Evolutionary conservation across 768 basidiomycete genomes (phyloP).

Genomic region (Lentinula boryana): DNA sequence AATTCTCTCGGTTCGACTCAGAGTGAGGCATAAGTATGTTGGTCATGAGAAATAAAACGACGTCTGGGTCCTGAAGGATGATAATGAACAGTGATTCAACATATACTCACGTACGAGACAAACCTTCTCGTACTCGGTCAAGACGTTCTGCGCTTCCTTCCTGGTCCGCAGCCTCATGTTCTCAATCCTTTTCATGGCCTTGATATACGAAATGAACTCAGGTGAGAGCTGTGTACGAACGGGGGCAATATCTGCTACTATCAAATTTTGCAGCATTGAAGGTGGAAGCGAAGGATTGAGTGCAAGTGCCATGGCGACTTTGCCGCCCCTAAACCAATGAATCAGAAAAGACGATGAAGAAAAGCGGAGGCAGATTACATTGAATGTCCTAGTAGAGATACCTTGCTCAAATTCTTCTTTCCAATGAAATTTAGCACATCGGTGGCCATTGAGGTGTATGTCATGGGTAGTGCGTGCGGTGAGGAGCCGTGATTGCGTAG

Average conservation of each 20-base stretch:
- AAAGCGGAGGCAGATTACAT: conserved; percentile 49
- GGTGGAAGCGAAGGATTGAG: conserved; percentile 24
- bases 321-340: conserved; percentile 48
- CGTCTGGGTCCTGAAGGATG: conserved; percentile 52
- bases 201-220: conserved; percentile 51
- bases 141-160: not conserved
- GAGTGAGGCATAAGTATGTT: conserved; percentile 50
- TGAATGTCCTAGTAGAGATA: conserved; percentile 83
- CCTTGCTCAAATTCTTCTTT: conserved; percentile 44
- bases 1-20: conserved; percentile 15
- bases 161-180: not conserved
- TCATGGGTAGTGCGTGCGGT: conserved; percentile 68
- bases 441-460: conserved; percentile 71
- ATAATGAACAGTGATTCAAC: not conserved
- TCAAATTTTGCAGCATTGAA: conserved; percentile 35
- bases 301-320: conserved; percentile 55
- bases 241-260: conserved; percentile 67
- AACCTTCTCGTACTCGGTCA: conserved; percentile 6
- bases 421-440: conserved; percentile 70
- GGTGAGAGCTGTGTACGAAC: conserved; percentile 37
- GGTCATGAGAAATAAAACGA: conserved; percentile 82
- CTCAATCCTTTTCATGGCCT: conserved; percentile 40
- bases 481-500: conserved; percentile 88
- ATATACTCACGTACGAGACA: not conserved
- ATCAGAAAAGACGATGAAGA: not conserved